These are phyloP conservation scores for Sungouiozyma ichnusensis DNA, from an alignment of 805 yeast species.

Conservation along the genomic window DNA sequence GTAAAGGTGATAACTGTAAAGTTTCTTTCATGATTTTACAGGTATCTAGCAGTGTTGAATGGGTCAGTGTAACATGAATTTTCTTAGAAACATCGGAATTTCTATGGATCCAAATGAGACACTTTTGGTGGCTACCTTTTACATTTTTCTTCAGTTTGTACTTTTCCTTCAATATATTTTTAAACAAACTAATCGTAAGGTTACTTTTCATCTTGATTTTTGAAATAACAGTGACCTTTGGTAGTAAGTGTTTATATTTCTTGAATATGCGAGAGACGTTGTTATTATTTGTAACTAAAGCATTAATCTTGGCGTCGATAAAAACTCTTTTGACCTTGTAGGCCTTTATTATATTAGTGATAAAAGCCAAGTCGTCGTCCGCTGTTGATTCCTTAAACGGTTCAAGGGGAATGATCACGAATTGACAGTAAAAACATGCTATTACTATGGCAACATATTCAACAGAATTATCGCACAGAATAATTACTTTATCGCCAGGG, in stretches of 20 bases:
- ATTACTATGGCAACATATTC: constrained; percentile 74
- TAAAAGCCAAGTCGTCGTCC: constrained; percentile 63
- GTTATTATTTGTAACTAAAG: constrained; percentile 17
- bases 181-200: constrained; percentile 12
- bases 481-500: constrained; percentile 63
- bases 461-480: constrained; percentile 80
- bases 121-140: constrained; percentile 27
- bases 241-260: constrained; percentile 14
- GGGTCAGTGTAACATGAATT: constrained; percentile 34
- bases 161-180: constrained; percentile 12
- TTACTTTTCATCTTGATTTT: constrained; percentile 23
- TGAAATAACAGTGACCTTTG: constrained; percentile 25
- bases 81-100: constrained; percentile 16
- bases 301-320: constrained; percentile 40
- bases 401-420: constrained; percentile 56
- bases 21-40: constrained; percentile 90
- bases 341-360: constrained; percentile 55
- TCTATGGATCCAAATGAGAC: constrained; percentile 25
- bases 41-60: constrained; percentile 55
- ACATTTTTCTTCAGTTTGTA: constrained; percentile 13
- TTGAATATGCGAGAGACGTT: constrained; percentile 18
- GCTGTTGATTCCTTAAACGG: constrained; percentile 54
- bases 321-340: constrained; percentile 63
- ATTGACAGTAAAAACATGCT: constrained; percentile 78
- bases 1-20: constrained; percentile 62